phyloP scores from a whole-genome alignment of 1,284 basidiomycete genomes.

The Cryptococcus sp. region DNA sequence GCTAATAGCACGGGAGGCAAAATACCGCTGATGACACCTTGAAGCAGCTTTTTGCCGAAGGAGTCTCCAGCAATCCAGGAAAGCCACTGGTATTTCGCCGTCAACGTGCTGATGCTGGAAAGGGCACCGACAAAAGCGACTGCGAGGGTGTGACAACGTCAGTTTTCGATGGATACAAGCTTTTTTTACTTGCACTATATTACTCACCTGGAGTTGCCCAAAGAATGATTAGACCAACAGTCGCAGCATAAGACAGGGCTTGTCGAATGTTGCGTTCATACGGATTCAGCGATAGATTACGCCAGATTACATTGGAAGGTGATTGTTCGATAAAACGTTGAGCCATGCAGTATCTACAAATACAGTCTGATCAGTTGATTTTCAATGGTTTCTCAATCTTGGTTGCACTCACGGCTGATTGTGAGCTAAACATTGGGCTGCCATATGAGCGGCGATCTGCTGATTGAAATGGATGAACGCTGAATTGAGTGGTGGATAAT shows the following conservation, averaged over 20 bases:
- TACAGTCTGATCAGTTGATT: background rate
- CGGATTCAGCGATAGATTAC: conserved; percentile 71
- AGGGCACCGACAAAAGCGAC: conserved; percentile 57
- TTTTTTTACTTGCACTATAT: background rate
- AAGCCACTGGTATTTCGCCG: conserved; percentile 60
- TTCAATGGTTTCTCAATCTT: background rate
- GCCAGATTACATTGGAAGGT: conserved; percentile 71
- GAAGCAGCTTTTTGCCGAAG: conserved; percentile 47
- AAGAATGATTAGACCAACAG: conserved; percentile 64
- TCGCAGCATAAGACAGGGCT: conserved; percentile 56
- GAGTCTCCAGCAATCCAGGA: conserved; percentile 60
- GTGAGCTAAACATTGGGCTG: conserved; percentile 69
- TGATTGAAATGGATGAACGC: conserved; percentile 92
- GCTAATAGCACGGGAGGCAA: conserved; percentile 70
- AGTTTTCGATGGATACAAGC: too few species aligned
- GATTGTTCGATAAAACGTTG: conserved; percentile 67
- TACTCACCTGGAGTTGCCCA: conserved; percentile 63
- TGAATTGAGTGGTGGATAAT: conserved; percentile 68
- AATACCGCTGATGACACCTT: conserved; percentile 65
- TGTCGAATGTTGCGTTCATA: conserved; percentile 73
- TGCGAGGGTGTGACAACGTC: conserved; percentile 4
- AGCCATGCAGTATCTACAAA: conserved; percentile 58
- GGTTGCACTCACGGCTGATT: conserved; percentile 63
- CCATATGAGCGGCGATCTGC: conserved; percentile 91
- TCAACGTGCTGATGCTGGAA: conserved; percentile 57